Evolutionary conservation across 208 protist genomes (phyloP).

Genomic region (Novymonas esmeraldas): DNA sequence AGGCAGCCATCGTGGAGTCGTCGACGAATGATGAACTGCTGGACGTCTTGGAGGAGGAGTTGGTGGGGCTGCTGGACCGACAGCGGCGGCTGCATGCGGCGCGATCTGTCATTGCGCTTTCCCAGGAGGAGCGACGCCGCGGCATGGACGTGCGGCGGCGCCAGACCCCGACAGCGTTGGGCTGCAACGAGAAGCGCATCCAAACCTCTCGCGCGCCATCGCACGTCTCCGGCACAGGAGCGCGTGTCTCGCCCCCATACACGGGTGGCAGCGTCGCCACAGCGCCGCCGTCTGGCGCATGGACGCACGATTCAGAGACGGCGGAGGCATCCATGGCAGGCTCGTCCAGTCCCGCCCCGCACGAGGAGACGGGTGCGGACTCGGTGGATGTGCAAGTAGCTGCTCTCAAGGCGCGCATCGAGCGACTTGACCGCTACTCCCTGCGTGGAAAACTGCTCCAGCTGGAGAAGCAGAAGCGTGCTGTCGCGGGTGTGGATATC

Average conservation of each 20-base stretch:
- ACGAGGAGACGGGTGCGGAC: slow-evolving; percentile 12
- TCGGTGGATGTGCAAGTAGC: slow-evolving; percentile 55
- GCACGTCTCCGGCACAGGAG: no score
- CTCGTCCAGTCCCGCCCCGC: neutral
- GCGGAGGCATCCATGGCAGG: slow-evolving; percentile 5
- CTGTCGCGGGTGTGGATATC: slow-evolving; percentile 42
- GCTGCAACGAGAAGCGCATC: slow-evolving; percentile 13
- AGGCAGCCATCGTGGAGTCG: slow-evolving; percentile 50
- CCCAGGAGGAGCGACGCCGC: slow-evolving; percentile 25
- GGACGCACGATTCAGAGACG: neutral
- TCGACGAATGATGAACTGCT: slow-evolving; percentile 54
- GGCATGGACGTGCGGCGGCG: slow-evolving; percentile 19
- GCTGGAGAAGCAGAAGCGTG: slow-evolving; percentile 59
- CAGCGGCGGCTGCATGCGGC: slow-evolving; percentile 51
- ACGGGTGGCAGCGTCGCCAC: no score
- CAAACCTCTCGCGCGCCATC: slow-evolving; percentile 29
- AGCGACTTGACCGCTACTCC: slow-evolving; percentile 45
- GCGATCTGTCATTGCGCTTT: slow-evolving; percentile 37
- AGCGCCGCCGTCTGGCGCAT: no score
- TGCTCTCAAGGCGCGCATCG: slow-evolving; percentile 36
- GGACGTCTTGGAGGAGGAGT: slow-evolving; percentile 45
- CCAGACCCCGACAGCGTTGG: neutral
- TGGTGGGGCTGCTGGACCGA: slow-evolving; percentile 43
- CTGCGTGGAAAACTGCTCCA: slow-evolving; percentile 57
- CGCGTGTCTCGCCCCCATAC: neutral